Evolutionary conservation across 352 stramenopile species (phyloP).

Genomic region (Phytophthora syringae): DNA sequence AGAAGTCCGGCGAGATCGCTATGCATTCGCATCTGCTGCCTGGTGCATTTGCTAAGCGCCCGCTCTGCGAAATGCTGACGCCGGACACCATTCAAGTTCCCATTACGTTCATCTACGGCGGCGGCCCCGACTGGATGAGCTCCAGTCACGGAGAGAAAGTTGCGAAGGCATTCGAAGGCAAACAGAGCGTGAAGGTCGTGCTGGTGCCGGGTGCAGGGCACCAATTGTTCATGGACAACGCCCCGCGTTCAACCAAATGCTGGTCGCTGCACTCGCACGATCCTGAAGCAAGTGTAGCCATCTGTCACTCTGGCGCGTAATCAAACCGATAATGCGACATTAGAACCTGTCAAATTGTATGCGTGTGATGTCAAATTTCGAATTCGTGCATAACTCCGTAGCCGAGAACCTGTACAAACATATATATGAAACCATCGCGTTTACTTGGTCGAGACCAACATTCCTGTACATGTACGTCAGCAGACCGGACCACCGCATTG

Average conservation of each 20-base stretch:
- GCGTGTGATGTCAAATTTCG: too few relatives aligned
- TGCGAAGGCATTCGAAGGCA: conserved; percentile 42
- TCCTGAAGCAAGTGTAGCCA: conserved; percentile 12
- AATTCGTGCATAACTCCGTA: too few relatives aligned
- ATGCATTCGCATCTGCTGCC: conserved; percentile 76
- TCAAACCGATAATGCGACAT: too few relatives aligned
- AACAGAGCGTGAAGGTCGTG: conserved; percentile 50
- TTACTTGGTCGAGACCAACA: background rate
- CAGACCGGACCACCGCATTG: background rate
- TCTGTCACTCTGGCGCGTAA: conserved; percentile 13
- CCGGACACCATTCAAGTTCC: conserved; percentile 58
- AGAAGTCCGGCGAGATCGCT: conserved; percentile 65
- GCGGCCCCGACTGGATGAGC: conserved; percentile 78
- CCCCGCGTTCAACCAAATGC: conserved; percentile 66
- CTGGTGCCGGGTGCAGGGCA: conserved; percentile 60
- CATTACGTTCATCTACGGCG: conserved; percentile 75
- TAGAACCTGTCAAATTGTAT: too few relatives aligned
- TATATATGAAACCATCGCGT: too few relatives aligned
- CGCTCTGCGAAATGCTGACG: conserved; percentile 64
- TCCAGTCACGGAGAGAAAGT: conserved; percentile 58
- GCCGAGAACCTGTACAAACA: too few relatives aligned
- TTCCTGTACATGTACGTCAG: conserved; percentile 12
- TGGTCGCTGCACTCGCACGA: conserved; percentile 41
- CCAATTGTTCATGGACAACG: conserved; percentile 79
- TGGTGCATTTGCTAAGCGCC: conserved; percentile 59